Evolutionary conservation across 805 yeast genomes (phyloP).

Genomic region (Ogataea angusta): DNA sequence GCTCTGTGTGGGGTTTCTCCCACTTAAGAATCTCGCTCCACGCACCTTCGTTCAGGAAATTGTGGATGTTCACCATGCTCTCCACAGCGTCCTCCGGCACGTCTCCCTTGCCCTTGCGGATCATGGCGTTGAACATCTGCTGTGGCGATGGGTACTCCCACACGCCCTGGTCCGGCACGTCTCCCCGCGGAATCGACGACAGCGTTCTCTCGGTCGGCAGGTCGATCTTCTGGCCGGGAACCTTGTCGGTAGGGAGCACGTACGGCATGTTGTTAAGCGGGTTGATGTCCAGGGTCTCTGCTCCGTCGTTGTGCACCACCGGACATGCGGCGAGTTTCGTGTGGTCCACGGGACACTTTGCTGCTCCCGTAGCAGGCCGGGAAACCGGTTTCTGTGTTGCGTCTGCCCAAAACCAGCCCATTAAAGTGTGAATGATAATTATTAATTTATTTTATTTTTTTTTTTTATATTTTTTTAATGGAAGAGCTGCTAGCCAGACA

Average conservation of each 20-base stretch:
- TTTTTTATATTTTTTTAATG: constrained; percentile 11
- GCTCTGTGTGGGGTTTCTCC: constrained; percentile 71
- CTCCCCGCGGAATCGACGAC: constrained; percentile 87
- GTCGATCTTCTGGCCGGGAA: constrained; percentile 75
- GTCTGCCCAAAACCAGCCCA: constrained; percentile 92
- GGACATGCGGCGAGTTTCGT: constrained; percentile 29
- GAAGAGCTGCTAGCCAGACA: constrained; percentile 60
- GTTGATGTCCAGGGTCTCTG: constrained; percentile 44
- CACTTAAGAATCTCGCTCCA: constrained; percentile 93
- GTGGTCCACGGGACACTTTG: constrained; percentile 30
- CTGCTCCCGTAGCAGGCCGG: background rate
- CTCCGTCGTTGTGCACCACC: constrained; percentile 32
- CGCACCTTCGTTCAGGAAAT: constrained; percentile 94
- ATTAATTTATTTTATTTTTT: background rate
- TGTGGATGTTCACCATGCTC: constrained; percentile 95
- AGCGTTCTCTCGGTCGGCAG: constrained; percentile 81
- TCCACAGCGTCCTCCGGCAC: constrained; percentile 95
- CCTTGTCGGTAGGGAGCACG: constrained; percentile 57
- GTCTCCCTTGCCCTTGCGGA: constrained; percentile 87
- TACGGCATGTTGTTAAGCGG: constrained; percentile 90
- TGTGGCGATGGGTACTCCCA: constrained; percentile 99
- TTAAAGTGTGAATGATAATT: background rate
- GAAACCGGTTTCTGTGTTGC: constrained; percentile 3
- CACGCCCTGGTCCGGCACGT: constrained; percentile 56
- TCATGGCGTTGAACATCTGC: constrained; percentile 98